A percentile compares a stretch with the other conserved stretches of the same genome.
Conservation (phyloP, 768 basidiomycete species). For the Psilocybe tampanensis region DNA sequence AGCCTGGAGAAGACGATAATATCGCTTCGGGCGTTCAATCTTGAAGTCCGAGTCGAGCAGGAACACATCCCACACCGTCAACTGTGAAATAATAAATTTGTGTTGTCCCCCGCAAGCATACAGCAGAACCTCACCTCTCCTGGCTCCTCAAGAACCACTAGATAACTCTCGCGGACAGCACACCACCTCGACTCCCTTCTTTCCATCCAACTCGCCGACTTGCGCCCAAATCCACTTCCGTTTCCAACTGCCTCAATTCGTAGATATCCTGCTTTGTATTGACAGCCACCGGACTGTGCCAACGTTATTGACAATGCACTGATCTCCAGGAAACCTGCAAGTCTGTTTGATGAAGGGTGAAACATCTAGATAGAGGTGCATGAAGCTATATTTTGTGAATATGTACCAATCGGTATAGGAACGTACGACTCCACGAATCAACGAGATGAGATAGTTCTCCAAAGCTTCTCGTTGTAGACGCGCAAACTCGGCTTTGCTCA, state of each 20-base stretch:
- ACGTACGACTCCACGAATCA: slow-evolving; percentile 88
- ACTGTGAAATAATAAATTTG: slow-evolving; percentile 38
- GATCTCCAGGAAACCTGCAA: slow-evolving; percentile 90
- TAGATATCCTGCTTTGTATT: slow-evolving; percentile 91
- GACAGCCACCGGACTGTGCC: slow-evolving; percentile 79
- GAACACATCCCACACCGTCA: slow-evolving; percentile 93
- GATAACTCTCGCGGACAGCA: slow-evolving; percentile 87
- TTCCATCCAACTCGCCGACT: slow-evolving; percentile 58
- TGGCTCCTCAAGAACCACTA: slow-evolving; percentile 85
- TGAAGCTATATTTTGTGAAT: neutral
- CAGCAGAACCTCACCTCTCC: slow-evolving; percentile 62
- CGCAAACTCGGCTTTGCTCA: slow-evolving; percentile 76
- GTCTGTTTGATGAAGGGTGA: slow-evolving; percentile 87
- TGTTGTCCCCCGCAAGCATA: neutral
- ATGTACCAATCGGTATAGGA: neutral
- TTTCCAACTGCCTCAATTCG: slow-evolving; percentile 55
- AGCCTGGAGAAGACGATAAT: slow-evolving; percentile 75
- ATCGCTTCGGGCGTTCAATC: slow-evolving; percentile 88
- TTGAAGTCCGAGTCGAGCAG: slow-evolving; percentile 86
- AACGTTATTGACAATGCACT: slow-evolving; percentile 84
- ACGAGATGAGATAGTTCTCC: slow-evolving; percentile 84
- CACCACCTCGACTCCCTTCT: slow-evolving; percentile 84
- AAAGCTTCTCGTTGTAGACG: slow-evolving; percentile 78
- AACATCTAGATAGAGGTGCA: slow-evolving; percentile 70
- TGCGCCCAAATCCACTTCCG: slow-evolving; percentile 64